phyloP scores from a whole-genome alignment of 192 early-diverging fungal species.

The Radiomyces spectabilis region DNA sequence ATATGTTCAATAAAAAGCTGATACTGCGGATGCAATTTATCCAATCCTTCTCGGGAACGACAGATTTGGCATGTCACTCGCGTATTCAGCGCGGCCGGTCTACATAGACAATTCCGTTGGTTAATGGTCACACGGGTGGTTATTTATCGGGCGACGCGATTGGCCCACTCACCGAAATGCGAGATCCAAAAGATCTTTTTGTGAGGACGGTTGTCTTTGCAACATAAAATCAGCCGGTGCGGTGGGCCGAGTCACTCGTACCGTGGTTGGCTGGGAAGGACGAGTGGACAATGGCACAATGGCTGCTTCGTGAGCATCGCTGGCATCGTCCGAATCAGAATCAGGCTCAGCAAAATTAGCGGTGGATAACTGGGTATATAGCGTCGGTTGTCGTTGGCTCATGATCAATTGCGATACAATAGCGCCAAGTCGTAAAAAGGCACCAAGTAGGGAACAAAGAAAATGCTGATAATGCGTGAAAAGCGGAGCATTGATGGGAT shows the following conservation, averaged over 20 bases:
- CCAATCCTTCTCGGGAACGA: constrained; percentile 50
- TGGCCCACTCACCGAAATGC: constrained; percentile 10
- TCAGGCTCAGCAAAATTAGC: not conserved
- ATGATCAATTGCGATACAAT: too few species aligned
- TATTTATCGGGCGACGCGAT: not conserved
- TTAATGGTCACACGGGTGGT: not conserved
- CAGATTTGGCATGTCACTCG: constrained; percentile 63
- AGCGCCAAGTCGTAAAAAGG: not conserved
- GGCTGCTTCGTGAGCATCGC: not conserved
- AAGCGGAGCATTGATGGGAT: too few species aligned
- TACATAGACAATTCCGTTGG: constrained; percentile 12
- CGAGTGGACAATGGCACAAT: too few species aligned
- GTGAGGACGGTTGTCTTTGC: not conserved
- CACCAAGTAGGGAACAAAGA: not conserved
- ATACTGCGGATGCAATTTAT: constrained; percentile 63
- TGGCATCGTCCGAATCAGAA: not conserved
- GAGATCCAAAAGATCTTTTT: constrained; percentile 4
- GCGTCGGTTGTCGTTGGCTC: not conserved
- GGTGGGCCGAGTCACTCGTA: constrained; percentile 4
- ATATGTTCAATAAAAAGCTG: constrained; percentile 67
- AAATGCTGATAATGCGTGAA: too few species aligned
- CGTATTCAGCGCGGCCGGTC: constrained; percentile 60
- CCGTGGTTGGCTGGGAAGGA: not conserved
- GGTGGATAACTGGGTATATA: not conserved
- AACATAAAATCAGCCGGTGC: constrained; percentile 4